Base-by-base conservation (phyloP, 805 yeast genomes). In the Nematodospora valgi region DNA sequence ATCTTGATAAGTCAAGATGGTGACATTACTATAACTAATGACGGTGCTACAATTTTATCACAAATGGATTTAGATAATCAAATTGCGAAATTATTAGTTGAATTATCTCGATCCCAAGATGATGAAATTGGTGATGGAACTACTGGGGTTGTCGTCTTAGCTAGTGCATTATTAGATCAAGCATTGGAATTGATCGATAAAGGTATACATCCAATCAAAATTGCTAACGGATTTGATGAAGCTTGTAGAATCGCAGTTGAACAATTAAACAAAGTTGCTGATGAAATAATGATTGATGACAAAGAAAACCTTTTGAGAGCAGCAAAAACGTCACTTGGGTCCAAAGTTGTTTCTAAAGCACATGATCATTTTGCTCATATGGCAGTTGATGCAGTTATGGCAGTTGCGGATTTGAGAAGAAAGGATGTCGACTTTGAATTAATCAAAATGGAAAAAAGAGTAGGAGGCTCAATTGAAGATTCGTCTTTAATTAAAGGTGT, bases 111-210 rank as follows among this genome's bases (percentile, higher is more conserved):
- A 59, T 86, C 96, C 18, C 98, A 91, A 70, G 98, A 91, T 61
- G 96, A 93, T 58, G 98, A 91, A 65, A 87, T 91, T 57, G 98
- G 98, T 38, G 98, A 91, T 59, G 98, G 98, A 55, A 93, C 99
- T 19, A 93, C 99, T 4, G 98, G 98, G 56, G 99, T 93, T 19
- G 98, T 93, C 35, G 98, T 93, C 2, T 69, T 93, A 34, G 98
- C 98, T 1, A 85, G 96, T 47, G 95, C 98, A 2, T 69, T 93
- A 45, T 71, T 93, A 40, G 97, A 91, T 59, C 96, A 93, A 65
- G 97, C 98, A 3, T 64, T 84, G 38, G 97, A 88, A 56, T 76
- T 93, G 44, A 89, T 93, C 47, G 97, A 93, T 54, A 87, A 86
- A 67, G 98, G 98, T 38, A 89, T 93, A 44, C 99, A 93, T 56